Percentiles rank a stretch among this genome's conserved stretches.
Evolutionary conservation across 1,139 yeast species (phyloP).

Genomic region (Sugiyamaella sp.): DNA sequence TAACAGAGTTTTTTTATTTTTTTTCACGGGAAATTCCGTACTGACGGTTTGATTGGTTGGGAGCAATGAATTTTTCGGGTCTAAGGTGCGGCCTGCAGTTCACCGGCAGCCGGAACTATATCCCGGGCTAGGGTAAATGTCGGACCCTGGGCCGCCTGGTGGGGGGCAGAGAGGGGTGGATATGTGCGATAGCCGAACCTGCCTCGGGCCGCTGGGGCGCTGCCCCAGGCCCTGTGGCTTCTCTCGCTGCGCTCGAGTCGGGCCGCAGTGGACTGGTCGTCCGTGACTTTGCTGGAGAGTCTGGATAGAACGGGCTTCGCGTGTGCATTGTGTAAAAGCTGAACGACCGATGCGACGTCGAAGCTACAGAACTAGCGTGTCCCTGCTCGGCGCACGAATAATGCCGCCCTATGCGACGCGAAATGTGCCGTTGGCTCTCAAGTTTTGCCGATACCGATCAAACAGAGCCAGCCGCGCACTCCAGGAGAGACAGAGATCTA

Average conservation of each 20-base stretch:
- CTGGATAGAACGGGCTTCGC: too few relatives aligned
- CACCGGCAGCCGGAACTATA: conserved; percentile 9
- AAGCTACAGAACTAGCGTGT: too few relatives aligned
- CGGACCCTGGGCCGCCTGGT: not conserved
- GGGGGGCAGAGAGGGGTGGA: not conserved
- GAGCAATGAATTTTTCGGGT: conserved; percentile 12
- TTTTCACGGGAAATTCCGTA: conserved; percentile 19
- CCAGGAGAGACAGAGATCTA: too few relatives aligned
- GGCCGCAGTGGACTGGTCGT: not conserved
- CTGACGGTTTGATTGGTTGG: conserved; percentile 16
- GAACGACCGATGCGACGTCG: too few relatives aligned
- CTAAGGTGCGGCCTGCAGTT: conserved; percentile 9
- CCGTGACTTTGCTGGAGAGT: too few relatives aligned
- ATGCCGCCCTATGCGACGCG: too few relatives aligned
- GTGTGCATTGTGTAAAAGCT: too few relatives aligned
- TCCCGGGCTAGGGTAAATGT: conserved; percentile 4
- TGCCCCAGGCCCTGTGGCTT: conserved; percentile 3
- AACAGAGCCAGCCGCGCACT: too few relatives aligned
- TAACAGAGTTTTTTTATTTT: conserved; percentile 16
- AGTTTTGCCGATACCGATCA: too few relatives aligned
- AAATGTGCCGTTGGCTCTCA: too few relatives aligned
- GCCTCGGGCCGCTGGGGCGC: conserved; percentile 9
- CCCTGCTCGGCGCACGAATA: too few relatives aligned
- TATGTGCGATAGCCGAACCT: not conserved
- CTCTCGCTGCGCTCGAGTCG: conserved; percentile 5